Percentiles rank a stretch among this genome's conserved stretches.
Evolutionary conservation across 2,329 filamentous ascomycete species (phyloP).

Genomic region (Aspergillus hiratsukae): DNA sequence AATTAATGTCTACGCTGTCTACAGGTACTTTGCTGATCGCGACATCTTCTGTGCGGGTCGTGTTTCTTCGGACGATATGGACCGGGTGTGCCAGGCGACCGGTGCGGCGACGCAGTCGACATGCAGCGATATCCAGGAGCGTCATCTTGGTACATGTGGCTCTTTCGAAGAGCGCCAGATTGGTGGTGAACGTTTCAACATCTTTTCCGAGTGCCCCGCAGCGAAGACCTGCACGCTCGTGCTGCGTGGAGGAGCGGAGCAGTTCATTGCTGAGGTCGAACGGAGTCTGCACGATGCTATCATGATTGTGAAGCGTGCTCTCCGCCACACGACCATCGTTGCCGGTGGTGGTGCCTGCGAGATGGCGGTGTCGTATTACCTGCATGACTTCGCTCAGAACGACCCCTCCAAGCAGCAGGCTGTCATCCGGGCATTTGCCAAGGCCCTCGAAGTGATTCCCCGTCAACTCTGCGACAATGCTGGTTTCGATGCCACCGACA

Average conservation of each 20-base stretch:
- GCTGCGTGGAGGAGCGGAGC: constrained; percentile 91
- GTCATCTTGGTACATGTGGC: constrained; percentile 88
- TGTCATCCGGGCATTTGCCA: constrained; percentile 96
- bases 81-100: constrained; percentile 91
- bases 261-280: constrained; percentile 98
- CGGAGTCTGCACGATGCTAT: constrained; percentile 97
- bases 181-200: constrained; percentile 94
- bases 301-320: constrained; percentile 98
- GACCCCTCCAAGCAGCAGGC: constrained; percentile 93
- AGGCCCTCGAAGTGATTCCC: constrained; percentile 93
- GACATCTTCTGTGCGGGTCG: constrained; percentile 98
- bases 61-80: constrained; percentile 86
- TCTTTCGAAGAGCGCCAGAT: constrained; percentile 94
- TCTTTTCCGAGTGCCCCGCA: constrained; percentile 92
- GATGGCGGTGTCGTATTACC: constrained; percentile 94
- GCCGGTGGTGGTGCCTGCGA: constrained; percentile 91
- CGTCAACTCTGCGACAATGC: constrained; percentile 98
- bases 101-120: constrained; percentile 91
- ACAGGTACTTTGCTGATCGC: constrained; percentile 83
- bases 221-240: constrained; percentile 97
- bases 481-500: constrained; percentile 96
- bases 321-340: constrained; percentile 91
- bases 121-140: constrained; percentile 85
- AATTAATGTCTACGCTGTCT: constrained; percentile 1
- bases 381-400: constrained; percentile 86